Percentiles rank a stretch among this genome's conserved stretches.
These are phyloP conservation scores for Ophiocordyceps australis DNA, from an alignment of 2,329 filamentous ascomycete species.

Conservation along the genomic window DNA sequence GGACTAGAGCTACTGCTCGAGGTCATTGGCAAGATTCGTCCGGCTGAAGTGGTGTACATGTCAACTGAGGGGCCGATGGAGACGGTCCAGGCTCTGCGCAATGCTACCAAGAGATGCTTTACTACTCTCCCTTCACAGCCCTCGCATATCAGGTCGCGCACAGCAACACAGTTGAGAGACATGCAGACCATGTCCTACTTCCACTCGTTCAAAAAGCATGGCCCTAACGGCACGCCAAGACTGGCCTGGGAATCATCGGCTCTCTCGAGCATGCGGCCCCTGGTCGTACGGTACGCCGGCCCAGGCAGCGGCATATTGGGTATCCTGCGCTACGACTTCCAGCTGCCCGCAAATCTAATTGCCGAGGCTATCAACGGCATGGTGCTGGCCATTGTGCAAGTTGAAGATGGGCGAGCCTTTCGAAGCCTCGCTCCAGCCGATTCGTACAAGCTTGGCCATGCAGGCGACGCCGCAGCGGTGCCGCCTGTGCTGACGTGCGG, in stretches of 20 bases:
- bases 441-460: no score
- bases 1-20: constrained; percentile 46
- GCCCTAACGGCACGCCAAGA: neutral
- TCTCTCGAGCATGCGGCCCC: constrained; percentile 38
- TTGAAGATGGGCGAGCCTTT: constrained; percentile 36
- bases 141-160: constrained; percentile 35
- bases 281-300: constrained; percentile 41
- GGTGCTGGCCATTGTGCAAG: constrained; percentile 46
- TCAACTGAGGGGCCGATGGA: constrained; percentile 42
- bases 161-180: constrained; percentile 44
- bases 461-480: constrained; percentile 1
- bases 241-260: constrained; percentile 32
- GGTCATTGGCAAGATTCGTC: constrained; percentile 32
- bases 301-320: constrained; percentile 36
- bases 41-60: constrained; percentile 50
- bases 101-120: constrained; percentile 23
- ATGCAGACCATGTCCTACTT: constrained; percentile 77
- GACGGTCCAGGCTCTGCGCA: constrained; percentile 32
- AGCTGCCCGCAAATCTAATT: constrained; percentile 37
- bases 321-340: constrained; percentile 49
- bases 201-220: constrained; percentile 21
- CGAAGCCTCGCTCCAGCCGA: no score
- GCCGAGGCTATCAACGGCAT: constrained; percentile 51
- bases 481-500: no score
- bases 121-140: constrained; percentile 39